Evolutionary conservation across 139 green algal genomes (phyloP), one percentile per base, ranked within the genome.

Genomic region (Protoeuglena noctilucae): DNA sequence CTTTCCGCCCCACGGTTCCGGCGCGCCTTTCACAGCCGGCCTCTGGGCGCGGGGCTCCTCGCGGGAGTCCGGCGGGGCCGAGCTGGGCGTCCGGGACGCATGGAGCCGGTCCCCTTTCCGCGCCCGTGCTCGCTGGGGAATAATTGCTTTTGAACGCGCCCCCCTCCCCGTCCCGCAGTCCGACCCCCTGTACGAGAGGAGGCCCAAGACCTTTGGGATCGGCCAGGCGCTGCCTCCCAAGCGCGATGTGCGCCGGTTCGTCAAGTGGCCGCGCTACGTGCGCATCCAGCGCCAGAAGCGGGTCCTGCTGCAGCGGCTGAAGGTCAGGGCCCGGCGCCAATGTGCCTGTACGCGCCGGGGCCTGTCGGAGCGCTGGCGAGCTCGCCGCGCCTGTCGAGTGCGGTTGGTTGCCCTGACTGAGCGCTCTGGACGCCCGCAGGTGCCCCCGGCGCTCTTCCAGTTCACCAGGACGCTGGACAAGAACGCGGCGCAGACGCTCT

Each of bases 201-300:
- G 83, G 41, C 51, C 74, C n/a, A 91, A 90, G 75, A 79, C 63
- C 27, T 97, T 95, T 68, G 83, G 85, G 34, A 84, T 96, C 63
- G 92, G 87, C 47, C 73, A 75, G 23, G 67, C 70, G 2, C 79
- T 90, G n/a, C 69, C 78, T 30, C 80, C 83, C 30, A 95, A 93
- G 72, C 71, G 70, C 30, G 85, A 96, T 65, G 66, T 99, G 62
- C 84, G 87, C 79, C 77, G 92, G 51, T 97, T 94, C 62, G 92
- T 99, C 5, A 94, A 93, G 76, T 99, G 92, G 92, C 92, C 92
- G 60, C 93, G 93, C 71, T 99, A 99, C 64, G 88, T 99, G 56
- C 88, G 89, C 61, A 78, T 97, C 55, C 92, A 98, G 80, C 65
- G 91, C n/a, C 85, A 95, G 69, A 79, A 84, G 64, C 77, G 89